Percentiles rank a stretch among this genome's conserved stretches.
Conservation (phyloP, 805 yeast species). For the Myxozyma neotropica region DNA sequence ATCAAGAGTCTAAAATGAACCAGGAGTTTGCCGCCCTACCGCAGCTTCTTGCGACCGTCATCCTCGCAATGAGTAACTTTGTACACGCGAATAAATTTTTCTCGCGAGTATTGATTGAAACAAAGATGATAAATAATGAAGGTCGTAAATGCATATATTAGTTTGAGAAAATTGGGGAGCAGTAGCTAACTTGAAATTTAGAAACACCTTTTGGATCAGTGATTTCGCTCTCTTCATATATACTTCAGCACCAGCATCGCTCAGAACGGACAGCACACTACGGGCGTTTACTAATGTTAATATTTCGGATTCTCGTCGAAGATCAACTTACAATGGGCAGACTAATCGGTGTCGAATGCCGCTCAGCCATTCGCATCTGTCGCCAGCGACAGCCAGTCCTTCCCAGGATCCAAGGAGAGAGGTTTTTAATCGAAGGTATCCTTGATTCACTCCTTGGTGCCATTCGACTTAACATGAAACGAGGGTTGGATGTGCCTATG, state of each 20-base stretch:
- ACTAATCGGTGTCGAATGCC: conserved; percentile 12
- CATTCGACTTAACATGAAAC: conserved; percentile 41
- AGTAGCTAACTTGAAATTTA: not conserved
- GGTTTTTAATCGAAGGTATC: conserved; percentile 42
- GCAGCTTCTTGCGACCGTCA: conserved; percentile 20
- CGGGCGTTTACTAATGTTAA: conserved; percentile 40
- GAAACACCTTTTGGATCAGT: conserved; percentile 39
- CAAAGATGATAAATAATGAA: conserved; percentile 28
- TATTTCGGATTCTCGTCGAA: conserved; percentile 42
- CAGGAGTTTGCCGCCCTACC: conserved; percentile 21
- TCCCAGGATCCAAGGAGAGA: conserved; percentile 37
- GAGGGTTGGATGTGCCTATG: conserved; percentile 38
- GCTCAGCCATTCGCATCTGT: conserved; percentile 24
- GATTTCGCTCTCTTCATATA: conserved; percentile 39
- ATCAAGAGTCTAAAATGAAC: conserved; percentile 11
- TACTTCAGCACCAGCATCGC: conserved; percentile 40
- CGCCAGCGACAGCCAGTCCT: conserved; percentile 38
- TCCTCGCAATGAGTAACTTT: conserved; percentile 43
- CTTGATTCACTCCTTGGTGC: conserved; percentile 42
- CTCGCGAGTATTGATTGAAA: conserved; percentile 38
- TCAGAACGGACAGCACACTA: conserved; percentile 38
- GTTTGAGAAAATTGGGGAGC: not conserved
- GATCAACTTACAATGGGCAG: conserved; percentile 27
- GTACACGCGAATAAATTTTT: conserved; percentile 44
- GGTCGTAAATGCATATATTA: conserved; percentile 8